Conservation (phyloP, 2,329 filamentous ascomycete species). For the Exophiala sp. region DNA sequence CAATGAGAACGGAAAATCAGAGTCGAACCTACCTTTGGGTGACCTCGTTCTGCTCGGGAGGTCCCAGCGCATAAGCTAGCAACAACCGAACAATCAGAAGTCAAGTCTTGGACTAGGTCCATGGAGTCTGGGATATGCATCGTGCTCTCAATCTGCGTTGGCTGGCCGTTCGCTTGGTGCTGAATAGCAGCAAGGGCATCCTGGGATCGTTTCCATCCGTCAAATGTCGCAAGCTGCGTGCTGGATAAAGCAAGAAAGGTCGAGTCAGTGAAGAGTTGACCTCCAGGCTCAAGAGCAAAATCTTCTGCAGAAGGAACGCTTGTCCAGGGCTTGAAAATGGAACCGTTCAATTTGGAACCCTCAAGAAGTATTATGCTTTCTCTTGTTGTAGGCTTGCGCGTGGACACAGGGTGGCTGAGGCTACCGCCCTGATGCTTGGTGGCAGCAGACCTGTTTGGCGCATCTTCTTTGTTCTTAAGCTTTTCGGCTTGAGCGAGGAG, state of each 20-base stretch:
- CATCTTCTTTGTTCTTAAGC: constrained; percentile 56
- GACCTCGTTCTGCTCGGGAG: constrained; percentile 65
- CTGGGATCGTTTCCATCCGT: constrained; percentile 73
- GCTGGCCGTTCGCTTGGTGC: constrained; percentile 30
- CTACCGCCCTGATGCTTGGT: constrained; percentile 23
- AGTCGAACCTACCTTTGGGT: constrained; percentile 57
- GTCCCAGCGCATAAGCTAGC: constrained; percentile 85
- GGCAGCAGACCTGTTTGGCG: background rate
- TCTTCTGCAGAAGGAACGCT: constrained; percentile 56
- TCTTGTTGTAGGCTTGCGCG: constrained; percentile 60
- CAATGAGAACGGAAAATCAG: constrained; percentile 9
- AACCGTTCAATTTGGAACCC: constrained; percentile 76
- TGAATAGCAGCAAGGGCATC: constrained; percentile 56
- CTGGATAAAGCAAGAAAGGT: constrained; percentile 68
- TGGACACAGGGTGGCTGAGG: constrained; percentile 39
- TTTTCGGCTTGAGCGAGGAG: constrained; percentile 69
- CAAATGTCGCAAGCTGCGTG: constrained; percentile 71
- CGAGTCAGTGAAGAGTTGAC: constrained; percentile 62
- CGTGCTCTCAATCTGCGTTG: constrained; percentile 37
- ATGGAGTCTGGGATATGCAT: constrained; percentile 58
- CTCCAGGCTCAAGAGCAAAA: constrained; percentile 56
- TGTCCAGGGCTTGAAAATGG: constrained; percentile 83
- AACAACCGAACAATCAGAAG: constrained; percentile 95
- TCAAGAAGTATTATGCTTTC: constrained; percentile 75
- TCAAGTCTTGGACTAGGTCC: constrained; percentile 91